Evolutionary conservation across 495 filamentous ascomycete genomes (phyloP).

Genomic region (Hypoxylon cercidicola): DNA sequence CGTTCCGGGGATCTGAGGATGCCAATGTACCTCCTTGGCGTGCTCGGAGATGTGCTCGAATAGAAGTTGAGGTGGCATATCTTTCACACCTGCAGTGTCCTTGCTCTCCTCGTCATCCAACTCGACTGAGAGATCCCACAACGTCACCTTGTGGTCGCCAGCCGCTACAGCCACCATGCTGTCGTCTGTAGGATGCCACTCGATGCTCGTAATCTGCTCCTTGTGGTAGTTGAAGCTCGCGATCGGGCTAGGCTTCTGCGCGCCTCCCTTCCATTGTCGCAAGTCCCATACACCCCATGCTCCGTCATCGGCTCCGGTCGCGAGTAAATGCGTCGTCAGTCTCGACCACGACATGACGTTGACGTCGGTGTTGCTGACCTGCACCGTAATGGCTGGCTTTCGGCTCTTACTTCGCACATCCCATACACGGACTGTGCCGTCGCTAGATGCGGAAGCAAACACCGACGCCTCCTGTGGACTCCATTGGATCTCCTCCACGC

Average conservation of each 20-base stretch:
- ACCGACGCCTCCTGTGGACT: slow-evolving; percentile 90
- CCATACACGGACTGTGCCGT: slow-evolving; percentile 95
- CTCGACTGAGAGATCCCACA: slow-evolving; percentile 98
- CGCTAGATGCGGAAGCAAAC: slow-evolving; percentile 90
- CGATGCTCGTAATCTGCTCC: slow-evolving; percentile 92
- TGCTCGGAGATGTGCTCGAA: slow-evolving; percentile 96
- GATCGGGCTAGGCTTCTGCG: slow-evolving; percentile 71
- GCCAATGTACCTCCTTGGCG: slow-evolving; percentile 97
- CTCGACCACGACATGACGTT: slow-evolving; percentile 96
- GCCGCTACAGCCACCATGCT: slow-evolving; percentile 91
- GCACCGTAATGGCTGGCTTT: slow-evolving; percentile 84
- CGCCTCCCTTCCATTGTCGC: slow-evolving; percentile 80
- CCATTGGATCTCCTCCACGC: slow-evolving; percentile 96
- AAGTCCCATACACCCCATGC: slow-evolving; percentile 97
- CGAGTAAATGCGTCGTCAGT: slow-evolving; percentile 85
- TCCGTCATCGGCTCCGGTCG: slow-evolving; percentile 93
- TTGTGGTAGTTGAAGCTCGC: slow-evolving; percentile 94
- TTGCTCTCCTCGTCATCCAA: slow-evolving; percentile 95
- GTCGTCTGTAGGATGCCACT: slow-evolving; percentile 98
- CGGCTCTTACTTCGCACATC: slow-evolving; percentile 90
- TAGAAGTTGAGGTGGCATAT: slow-evolving; percentile 91
- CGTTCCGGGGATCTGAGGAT: slow-evolving; percentile 92
- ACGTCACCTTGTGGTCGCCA: slow-evolving; percentile 91
- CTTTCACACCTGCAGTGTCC: slow-evolving; percentile 84
- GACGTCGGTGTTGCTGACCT: slow-evolving; percentile 84